Base-by-base conservation (phyloP, 345 rosid species). In the Eucalyptus polyanthemos region DNA sequence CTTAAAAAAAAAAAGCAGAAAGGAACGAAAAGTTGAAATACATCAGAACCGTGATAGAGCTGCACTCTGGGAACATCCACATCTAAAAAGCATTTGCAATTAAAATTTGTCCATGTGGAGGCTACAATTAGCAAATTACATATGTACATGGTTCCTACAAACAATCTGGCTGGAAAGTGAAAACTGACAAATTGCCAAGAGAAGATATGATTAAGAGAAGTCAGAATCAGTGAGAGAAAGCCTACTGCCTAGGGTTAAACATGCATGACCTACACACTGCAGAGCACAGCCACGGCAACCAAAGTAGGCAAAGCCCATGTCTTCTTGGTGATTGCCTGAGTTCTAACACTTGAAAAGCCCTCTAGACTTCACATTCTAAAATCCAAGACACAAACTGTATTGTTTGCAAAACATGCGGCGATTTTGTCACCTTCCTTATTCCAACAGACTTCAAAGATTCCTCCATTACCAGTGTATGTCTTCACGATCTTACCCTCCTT, bases 361-460 rank as follows among this genome's bases (percentile, higher is more conserved):
- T 40, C 15, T 3, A 76, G 47, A 31, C 87, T 53, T 92, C 90
- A 97, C 98, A 98, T 95, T 93, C 97, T 96, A 89, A 97, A 98
- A 90, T 98, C 99, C 87, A 98, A 89, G 89, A 97, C 97, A 86
- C 99, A 96, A 5, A 96, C 99, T 1, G 97, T 93, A 88, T 95
- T 95, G 94, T 95, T 95, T 34, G 99, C 98, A 87, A 94, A 98
- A 88, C 99, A 98, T 14, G 98, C 99, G 80, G 99, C 99, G 76
- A 98, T 96, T 93, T 95, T 97, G 94, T 94, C 96, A 50, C 99
- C 99, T 91, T 98, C 99, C 91, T 96, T 98, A 51, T 96, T 98
- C 99, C 99, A 98, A 91, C 99, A 96, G 88, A 97, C 99, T 92
- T 98, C 98, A 88, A 96, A 98, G 27, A 98, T 96, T 11, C 99